Base-by-base conservation (phyloP, 345 rosid genomes). In the Cardamine occulta region DNA sequence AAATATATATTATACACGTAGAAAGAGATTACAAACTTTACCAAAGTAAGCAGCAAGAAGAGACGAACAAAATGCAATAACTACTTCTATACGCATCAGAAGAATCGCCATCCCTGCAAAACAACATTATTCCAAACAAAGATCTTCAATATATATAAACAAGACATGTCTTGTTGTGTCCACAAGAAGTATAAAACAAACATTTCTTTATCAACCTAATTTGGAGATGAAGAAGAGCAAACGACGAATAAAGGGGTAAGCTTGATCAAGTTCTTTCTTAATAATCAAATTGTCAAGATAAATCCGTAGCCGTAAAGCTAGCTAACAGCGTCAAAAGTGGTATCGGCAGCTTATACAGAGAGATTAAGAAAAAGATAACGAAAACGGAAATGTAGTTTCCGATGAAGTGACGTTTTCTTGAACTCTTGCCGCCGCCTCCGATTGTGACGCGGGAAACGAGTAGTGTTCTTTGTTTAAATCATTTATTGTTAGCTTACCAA, bases 221-320 rank as follows among this genome's bases (percentile, higher is more conserved):
- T 44, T 53, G 47, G 70, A 63, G 23, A 14, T 29, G 24, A 74
- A 26, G 57, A 44, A 74, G 56, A 55, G 64, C 18, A 53, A 21
- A 40, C 77, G 63, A 55, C 64, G 78, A 64, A 45, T 3, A 17
- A 64, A 42, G 19, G 56, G 77, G 56, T 63, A 74, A 35, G 21
- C 42, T 19, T 18, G 56, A 74, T 74, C 47, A 56, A 45, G 45
- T 56, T 51, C 66, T 45, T 45, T 73, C 5, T 14, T 54, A 54
- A 19, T 15, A 31, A 63, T 21, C 61, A 63, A 73, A 12, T 19
- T 19, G 42, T 63, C 67, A 1, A 73, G 15, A 26, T 73, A 63
- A 26, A 19, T 73, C 70, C 59, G 8, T 62, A 11, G 42, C 63
- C 31, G 63, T 63, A 73, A 73, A 73, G 54, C 60, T 14, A 34